Base-by-base conservation (phyloP, 768 basidiomycete genomes). In the Cystofilobasidium macerans region DNA sequence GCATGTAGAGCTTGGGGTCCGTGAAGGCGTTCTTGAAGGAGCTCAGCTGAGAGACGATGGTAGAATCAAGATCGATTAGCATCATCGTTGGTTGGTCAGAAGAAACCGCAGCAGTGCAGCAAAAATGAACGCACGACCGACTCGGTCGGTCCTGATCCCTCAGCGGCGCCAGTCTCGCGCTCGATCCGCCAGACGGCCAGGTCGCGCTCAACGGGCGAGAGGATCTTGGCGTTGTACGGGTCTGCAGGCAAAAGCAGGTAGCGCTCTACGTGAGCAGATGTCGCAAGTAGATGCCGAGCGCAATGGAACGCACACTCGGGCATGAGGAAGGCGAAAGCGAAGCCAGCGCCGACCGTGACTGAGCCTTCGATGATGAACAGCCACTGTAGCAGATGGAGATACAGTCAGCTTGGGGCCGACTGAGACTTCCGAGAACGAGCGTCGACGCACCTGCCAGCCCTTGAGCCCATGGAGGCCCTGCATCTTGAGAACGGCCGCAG, bases 181-280 rank as follows among this genome's bases (percentile, higher is more conserved):
- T 70, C 71, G 16, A 71, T 40, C 18, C 71, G 40, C 67, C 68
- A 71, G 16, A 71, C 71, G 0, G 71, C 71, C n/a, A 66, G 61
- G n/a, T 70, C 69, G 32, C 69, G 32, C 54, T 71, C 64, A 18
- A 65, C 30, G 20, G 67, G 69, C 8, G 24, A 57, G 14, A 71
- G 62, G 1, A 70, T 42, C 24, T 48, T 42, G 51, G 71, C 71
- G 42, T 71, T 70, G 58, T 71, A 57, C 16, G 71, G 71, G 62
- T 70, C 45, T 47, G 22, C 16, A 11, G 42, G n/a, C 69, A 57
- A 67, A 64, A 13, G 59, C 18, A 30, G 51, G 62, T 32, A 69
- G 53, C 24, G 69, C 67, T 24, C 33, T 47, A 30, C 24, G 32
- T 68, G 65, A 16, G 42, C 57, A 33, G 33, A 36, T 13, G 11